Evolutionary conservation across 225 moss, liverwort and hornwort genomes (phyloP), one percentile per base, ranked within the genome.

Genomic region (Polytrichum formosum): DNA sequence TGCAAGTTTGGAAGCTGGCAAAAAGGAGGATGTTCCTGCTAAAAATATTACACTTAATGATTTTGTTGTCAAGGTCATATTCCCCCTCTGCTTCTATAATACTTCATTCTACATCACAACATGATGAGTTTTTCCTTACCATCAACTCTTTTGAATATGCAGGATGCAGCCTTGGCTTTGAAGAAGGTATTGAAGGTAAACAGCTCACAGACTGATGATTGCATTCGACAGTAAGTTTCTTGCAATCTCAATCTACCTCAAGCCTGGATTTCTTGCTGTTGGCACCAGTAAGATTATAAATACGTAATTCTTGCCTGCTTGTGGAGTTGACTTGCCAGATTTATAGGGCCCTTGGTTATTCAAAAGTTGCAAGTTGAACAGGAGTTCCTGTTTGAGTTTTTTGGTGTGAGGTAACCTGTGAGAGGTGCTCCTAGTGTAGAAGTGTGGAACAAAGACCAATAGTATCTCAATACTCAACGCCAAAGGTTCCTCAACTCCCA

Each of bases 181-280:
- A 87, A 71, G 73, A 92, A 92, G 78, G 93, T 97, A 66, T 92
- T 92, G 13, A 86, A 93, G 81, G 89, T 87, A 61, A 96, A 93
- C 61, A 93, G 90, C 78, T 74, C 89, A 28, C 93, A 92, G 96
- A 92, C 93, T 23, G 89, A 93, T 63, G 93, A 97, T 28, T 91
- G 80, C 82, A 85, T 91, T 70, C 84, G 93, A 67, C 89, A 82
- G 90, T 93, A 84, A 73, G 86, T 83, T 63, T 67, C 53, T 6
- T 2, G 20, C 58, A n/a, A 30, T 66, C 85, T 93, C 73, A 89
- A 88, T 77, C 93, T 93, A 73, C 92, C 93, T 63, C 96, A 97
- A 82, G 82, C 87, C 26, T 91, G 87, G 62, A 90, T 93, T 26
- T 73, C 90, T 97, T 79, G 93, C 92, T 37, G 88, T 97, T 70